Percentiles rank a stretch among this genome's conserved stretches.
Conservation (phyloP, 257 asterid species). For the Capsicum pubescens region DNA sequence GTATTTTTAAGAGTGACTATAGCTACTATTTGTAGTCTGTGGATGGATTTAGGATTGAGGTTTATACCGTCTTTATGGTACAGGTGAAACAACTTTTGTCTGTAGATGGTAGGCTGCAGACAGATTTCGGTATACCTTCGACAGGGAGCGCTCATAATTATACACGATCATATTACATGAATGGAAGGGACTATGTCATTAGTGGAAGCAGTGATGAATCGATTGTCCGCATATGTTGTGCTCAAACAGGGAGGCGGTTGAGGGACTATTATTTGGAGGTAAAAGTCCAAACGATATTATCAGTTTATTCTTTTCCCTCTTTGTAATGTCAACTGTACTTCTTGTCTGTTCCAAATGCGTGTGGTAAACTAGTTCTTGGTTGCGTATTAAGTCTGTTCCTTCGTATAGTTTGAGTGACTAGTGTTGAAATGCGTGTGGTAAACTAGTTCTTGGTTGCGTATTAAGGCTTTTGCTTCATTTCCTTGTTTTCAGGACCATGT, state of each 20-base stretch:
- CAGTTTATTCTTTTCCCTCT: not conserved
- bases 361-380: no score
- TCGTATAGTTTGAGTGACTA: not conserved
- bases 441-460: slow-evolving; percentile 15
- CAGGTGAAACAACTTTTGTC: slow-evolving; percentile 81
- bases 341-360: no score
- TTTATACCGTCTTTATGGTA: not conserved
- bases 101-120: slow-evolving; percentile 73
- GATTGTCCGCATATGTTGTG: slow-evolving; percentile 67
- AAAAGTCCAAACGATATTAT: slow-evolving; percentile 13
- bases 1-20: not conserved
- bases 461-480: not conserved
- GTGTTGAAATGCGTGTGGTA: not conserved
- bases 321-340: no score
- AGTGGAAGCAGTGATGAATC: slow-evolving; percentile 84
- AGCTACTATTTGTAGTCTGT: not conserved
- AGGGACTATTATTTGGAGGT: slow-evolving; percentile 71
- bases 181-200: slow-evolving; percentile 73
- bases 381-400: not conserved
- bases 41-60: not conserved
- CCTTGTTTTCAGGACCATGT: slow-evolving; percentile 47
- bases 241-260: slow-evolving; percentile 76
- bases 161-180: slow-evolving; percentile 89
- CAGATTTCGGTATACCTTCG: slow-evolving; percentile 69
- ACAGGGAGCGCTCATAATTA: slow-evolving; percentile 73